Evolutionary conservation across 2,329 filamentous ascomycete species (phyloP).

Genomic region (Beauveria varroae): DNA sequence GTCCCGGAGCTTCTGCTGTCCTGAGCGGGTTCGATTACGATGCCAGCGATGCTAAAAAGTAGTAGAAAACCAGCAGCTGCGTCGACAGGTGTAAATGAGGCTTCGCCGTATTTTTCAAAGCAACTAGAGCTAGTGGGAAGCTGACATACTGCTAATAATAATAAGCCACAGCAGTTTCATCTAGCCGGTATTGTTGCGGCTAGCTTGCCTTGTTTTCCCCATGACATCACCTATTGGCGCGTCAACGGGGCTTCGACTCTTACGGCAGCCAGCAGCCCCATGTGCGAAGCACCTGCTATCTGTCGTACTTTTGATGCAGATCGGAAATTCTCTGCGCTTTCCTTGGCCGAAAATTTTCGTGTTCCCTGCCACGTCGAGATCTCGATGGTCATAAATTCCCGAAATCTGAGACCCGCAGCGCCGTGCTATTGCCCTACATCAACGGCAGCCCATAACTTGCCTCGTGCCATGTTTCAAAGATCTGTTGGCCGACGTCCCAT

Average conservation of each 20-base stretch:
- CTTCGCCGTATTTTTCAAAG: not conserved
- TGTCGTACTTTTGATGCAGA: not conserved
- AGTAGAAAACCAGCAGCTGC: not conserved
- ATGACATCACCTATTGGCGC: slow-evolving; percentile 5
- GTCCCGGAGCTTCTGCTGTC: not conserved
- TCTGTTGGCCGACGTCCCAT: too few relatives aligned
- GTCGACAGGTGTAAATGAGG: not conserved
- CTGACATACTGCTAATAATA: not conserved
- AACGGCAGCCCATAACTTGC: too few relatives aligned
- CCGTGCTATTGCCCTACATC: too few relatives aligned
- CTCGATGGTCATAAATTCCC: not conserved
- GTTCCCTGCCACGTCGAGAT: not conserved
- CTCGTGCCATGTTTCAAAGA: too few relatives aligned
- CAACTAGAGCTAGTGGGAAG: not conserved
- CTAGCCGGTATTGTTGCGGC: not conserved
- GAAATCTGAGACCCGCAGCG: not conserved
- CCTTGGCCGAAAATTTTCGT: not conserved
- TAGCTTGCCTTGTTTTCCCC: not conserved
- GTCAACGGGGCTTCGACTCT: not conserved
- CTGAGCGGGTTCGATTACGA: not conserved
- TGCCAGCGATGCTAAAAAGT: not conserved
- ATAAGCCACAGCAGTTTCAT: not conserved
- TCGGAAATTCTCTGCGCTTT: not conserved
- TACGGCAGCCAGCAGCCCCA: not conserved
- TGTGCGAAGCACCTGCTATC: not conserved